Evolutionary conservation across 495 filamentous ascomycete species (phyloP), one percentile per base, ranked within the genome.

Genomic region (Xylaria intraflava): DNA sequence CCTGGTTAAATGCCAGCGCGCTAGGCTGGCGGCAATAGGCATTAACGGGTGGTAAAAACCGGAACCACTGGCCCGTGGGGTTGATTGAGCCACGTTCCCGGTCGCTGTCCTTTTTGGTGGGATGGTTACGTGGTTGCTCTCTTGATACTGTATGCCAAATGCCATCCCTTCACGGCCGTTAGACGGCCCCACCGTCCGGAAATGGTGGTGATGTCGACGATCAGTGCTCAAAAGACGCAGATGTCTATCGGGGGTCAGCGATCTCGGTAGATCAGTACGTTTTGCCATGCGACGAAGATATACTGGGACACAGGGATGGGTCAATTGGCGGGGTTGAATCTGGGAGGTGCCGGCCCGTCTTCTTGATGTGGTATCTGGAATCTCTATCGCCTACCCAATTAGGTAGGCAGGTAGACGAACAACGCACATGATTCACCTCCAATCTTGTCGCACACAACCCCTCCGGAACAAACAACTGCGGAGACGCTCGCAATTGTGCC

Each of bases 21-120:
- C 20, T 31, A 55, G 52, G 38, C 48, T 38, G 51, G 49, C 42
- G 42, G 51, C 43, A 54, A 54, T 54, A 47, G 14, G 49, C 42
- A 31, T 42, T 33, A 54, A 54, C 47, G 40, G 14, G 39, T 33
- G 9, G 40, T 11, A 36, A 27, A 35, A 51, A 44, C 19, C 51
- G 51, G 51, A 41, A 31, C 10, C 33, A 48, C 51, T 41, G 44
- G 35, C 35, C 51, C 51, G 51, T 35, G 36, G 35, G 41, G 30
- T 9, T 33, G 17, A 51, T 39, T 51, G 39, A 5, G 27, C 49
- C 49, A 51, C 49, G 38, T 29, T 31, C 41, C 31, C 39, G 50
- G 29, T 46, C 33, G 29, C 19, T 46, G 29, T 45, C 23, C 35
- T 35, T 44, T 26, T 33, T 8, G n/a, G 8, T 52, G 3, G 26